Evolutionary conservation across 257 asterid species (phyloP).

Genomic region (Nicotiana tomentosiformis): DNA sequence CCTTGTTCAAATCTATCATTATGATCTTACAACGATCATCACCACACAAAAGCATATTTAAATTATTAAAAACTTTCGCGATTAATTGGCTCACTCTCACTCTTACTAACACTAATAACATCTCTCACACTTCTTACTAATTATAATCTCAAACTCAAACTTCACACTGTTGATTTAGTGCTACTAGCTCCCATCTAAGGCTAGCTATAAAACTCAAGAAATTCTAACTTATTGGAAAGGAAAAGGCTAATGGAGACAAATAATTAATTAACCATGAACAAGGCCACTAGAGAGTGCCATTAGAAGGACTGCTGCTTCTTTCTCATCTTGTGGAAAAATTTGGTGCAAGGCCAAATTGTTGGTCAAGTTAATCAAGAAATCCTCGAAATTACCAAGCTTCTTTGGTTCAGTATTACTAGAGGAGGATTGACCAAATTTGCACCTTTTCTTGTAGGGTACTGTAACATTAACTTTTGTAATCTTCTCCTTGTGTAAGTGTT

Average conservation of each 20-base stretch:
- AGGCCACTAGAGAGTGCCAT: slow-evolving; percentile 91
- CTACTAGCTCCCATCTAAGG: background rate
- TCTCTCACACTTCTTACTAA: background rate
- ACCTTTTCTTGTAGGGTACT: slow-evolving; percentile 44
- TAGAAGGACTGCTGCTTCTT: slow-evolving; percentile 79
- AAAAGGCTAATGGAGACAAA: background rate
- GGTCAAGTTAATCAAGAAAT: slow-evolving; percentile 61
- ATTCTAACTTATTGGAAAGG: background rate
- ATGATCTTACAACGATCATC: background rate
- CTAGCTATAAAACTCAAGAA: background rate
- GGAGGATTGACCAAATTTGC: slow-evolving; percentile 26
- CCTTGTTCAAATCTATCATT: background rate
- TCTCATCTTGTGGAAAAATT: slow-evolving; percentile 91
- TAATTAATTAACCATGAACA: slow-evolving; percentile 11
- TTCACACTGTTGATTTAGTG: background rate
- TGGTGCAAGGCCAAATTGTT: slow-evolving; percentile 49
- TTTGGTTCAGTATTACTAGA: slow-evolving; percentile 13
- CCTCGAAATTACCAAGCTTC: slow-evolving; percentile 45
- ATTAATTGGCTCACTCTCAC: background rate
- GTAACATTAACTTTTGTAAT: slow-evolving; percentile 20
- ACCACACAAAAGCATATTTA: background rate
- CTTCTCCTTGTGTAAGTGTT: slow-evolving; percentile 31
- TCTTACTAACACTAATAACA: background rate
- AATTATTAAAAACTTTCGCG: background rate
- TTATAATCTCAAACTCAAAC: background rate